phyloP scores from a whole-genome alignment of 768 basidiomycete species.

The Fibroporia radiculosa region DNA sequence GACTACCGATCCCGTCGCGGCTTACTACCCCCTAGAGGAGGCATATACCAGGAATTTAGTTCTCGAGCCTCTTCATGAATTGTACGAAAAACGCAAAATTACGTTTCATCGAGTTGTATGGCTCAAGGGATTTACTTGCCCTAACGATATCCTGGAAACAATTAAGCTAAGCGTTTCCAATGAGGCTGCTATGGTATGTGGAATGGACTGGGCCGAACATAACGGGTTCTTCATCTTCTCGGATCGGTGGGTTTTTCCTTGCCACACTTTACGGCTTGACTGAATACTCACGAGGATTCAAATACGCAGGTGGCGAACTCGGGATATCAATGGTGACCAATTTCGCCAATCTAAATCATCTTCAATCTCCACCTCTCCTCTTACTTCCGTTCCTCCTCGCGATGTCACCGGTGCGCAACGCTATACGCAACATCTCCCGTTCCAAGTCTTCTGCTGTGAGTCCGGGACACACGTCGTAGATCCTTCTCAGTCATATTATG shows the following conservation, averaged over 20 bases:
- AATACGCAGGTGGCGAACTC: slow-evolving; percentile 78
- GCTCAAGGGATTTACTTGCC: slow-evolving; percentile 99
- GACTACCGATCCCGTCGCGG: slow-evolving; percentile 80
- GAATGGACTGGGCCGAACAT: slow-evolving; percentile 99
- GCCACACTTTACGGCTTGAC: no score
- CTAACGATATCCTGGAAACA: slow-evolving; percentile 95
- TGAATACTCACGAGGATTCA: not conserved
- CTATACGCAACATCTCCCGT: slow-evolving; percentile 88
- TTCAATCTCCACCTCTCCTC: slow-evolving; percentile 84
- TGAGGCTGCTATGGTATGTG: slow-evolving; percentile 96
- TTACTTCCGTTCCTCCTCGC: slow-evolving; percentile 87
- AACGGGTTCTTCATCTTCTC: slow-evolving; percentile 98
- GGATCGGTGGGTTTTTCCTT: slow-evolving; percentile 61
- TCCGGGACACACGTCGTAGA: slow-evolving; percentile 96
- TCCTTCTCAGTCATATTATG: slow-evolving; percentile 93
- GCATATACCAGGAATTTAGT: slow-evolving; percentile 90
- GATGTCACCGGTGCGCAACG: slow-evolving; percentile 75
- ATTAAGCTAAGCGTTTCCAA: slow-evolving; percentile 86
- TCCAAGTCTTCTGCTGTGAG: slow-evolving; percentile 99
- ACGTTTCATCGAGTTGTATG: slow-evolving; percentile 89
- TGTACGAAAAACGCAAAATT: slow-evolving; percentile 67
- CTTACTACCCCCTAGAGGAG: slow-evolving; percentile 95
- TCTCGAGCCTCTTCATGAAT: slow-evolving; percentile 82
- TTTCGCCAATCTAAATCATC: slow-evolving; percentile 96
- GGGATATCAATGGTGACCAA: slow-evolving; percentile 96